These are phyloP conservation scores for Cairneyella variabilis DNA, from an alignment of 495 filamentous ascomycete species.

Conservation along the genomic window DNA sequence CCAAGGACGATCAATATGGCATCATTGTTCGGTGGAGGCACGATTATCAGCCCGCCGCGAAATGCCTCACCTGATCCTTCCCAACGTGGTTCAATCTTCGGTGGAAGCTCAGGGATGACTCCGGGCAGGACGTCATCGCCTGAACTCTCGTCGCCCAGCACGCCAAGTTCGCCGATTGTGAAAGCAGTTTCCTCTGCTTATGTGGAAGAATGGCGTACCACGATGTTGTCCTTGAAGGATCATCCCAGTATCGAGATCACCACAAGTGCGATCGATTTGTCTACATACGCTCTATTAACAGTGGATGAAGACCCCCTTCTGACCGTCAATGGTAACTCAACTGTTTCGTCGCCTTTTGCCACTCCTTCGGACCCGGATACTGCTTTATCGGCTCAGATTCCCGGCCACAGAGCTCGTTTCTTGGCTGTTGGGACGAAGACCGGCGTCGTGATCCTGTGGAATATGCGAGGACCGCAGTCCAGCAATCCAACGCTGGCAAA, in stretches of 20 bases:
- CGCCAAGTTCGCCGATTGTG: slow-evolving; percentile 9
- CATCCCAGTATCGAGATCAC: slow-evolving; percentile 58
- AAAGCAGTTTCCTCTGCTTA: slow-evolving; percentile 13
- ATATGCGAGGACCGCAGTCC: slow-evolving; percentile 63
- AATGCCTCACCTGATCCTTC: slow-evolving; percentile 19
- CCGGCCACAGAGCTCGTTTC: slow-evolving; percentile 79
- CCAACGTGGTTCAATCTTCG: slow-evolving; percentile 9
- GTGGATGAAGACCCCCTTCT: slow-evolving; percentile 72
- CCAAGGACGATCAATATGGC: slow-evolving; percentile 24
- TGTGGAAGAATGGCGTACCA: slow-evolving; percentile 57
- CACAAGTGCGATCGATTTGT: slow-evolving; percentile 70
- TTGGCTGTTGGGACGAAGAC: slow-evolving; percentile 75
- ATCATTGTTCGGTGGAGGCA: slow-evolving; percentile 37
- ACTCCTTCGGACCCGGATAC: slow-evolving; percentile 43
- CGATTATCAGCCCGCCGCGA: slow-evolving; percentile 14
- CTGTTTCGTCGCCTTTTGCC: slow-evolving; percentile 51
- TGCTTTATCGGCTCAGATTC: slow-evolving; percentile 48
- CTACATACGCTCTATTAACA: slow-evolving; percentile 64
- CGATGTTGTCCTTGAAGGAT: slow-evolving; percentile 52
- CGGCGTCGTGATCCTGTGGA: slow-evolving; percentile 81
- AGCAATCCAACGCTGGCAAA: slow-evolving; percentile 45
- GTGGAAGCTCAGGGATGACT: slow-evolving; percentile 25
- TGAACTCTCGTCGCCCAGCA: slow-evolving; percentile 13
- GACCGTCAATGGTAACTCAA: slow-evolving; percentile 50
- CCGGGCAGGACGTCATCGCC: slow-evolving; percentile 9